Evolutionary conservation across 208 protist species (phyloP).

Genomic region (Crithidia mellificae): DNA sequence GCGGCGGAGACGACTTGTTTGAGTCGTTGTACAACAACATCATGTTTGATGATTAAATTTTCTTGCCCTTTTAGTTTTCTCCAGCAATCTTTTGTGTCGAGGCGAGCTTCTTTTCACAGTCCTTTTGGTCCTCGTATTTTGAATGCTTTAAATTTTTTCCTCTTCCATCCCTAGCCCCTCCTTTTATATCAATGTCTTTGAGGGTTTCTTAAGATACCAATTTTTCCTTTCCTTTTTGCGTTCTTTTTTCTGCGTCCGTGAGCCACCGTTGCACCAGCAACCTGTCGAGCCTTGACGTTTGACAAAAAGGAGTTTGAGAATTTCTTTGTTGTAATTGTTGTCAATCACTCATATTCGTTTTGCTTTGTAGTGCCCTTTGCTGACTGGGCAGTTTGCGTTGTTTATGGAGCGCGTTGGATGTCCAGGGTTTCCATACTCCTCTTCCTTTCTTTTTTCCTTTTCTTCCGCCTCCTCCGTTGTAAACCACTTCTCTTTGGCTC

Average conservation of each 20-base stretch:
- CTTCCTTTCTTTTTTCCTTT: constrained; percentile 6
- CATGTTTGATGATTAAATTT: constrained; percentile 31
- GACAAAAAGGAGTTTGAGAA: too few species aligned
- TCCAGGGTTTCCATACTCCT: neutral
- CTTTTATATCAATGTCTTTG: too few species aligned
- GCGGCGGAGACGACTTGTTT: constrained; percentile 47
- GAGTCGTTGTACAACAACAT: constrained; percentile 59
- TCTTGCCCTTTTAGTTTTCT: neutral
- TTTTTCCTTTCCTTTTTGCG: neutral
- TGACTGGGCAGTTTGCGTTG: neutral
- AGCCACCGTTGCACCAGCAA: too few species aligned
- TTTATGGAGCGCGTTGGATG: neutral
- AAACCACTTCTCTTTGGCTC: neutral
- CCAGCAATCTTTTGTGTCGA: too few species aligned
- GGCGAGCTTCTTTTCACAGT: too few species aligned
- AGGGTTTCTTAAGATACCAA: neutral
- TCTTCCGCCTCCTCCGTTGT: neutral
- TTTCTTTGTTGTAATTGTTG: too few species aligned
- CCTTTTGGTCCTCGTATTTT: too few species aligned
- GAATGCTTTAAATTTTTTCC: too few species aligned
- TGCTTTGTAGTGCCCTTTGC: constrained; percentile 1
- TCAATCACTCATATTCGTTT: too few species aligned
- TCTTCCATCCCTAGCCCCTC: too few species aligned
- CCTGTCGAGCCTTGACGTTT: too few species aligned
- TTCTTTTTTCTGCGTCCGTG: too few species aligned